Percentiles rank a stretch among this genome's conserved stretches.
Conservation (phyloP, 1,139 yeast species). For the Scheffersomyces titani region DNA sequence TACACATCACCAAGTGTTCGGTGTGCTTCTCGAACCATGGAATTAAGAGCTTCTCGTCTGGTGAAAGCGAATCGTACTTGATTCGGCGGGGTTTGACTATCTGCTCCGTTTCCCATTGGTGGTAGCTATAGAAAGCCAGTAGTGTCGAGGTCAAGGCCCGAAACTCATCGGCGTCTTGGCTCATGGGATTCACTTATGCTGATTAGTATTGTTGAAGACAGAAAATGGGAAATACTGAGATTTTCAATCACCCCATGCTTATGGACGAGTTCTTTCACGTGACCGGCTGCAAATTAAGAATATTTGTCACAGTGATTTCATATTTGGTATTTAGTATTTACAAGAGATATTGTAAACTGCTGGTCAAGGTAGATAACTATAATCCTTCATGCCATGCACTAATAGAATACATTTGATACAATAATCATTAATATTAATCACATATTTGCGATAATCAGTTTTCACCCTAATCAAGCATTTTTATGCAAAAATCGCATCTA, state of each 20-base stretch:
- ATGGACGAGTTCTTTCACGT: neutral
- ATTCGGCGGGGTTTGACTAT: constrained; percentile 36
- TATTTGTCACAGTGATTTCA: no score
- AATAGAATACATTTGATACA: neutral
- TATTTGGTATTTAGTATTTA: no score
- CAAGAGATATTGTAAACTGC: no score
- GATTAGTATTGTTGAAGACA: neutral
- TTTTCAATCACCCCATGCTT: constrained; percentile 9
- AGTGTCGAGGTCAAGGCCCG: constrained; percentile 40
- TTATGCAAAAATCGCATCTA: no score
- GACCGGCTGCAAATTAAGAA: neutral
- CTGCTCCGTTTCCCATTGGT: constrained; percentile 36
- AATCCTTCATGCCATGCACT: neutral
- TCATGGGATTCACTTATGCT: constrained; percentile 10
- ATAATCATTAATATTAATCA: no score
- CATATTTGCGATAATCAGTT: no score
- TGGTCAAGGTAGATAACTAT: no score
- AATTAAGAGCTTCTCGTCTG: constrained; percentile 42
- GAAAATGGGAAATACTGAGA: neutral
- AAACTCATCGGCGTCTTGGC: constrained; percentile 34
- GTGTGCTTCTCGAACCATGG: constrained; percentile 57
- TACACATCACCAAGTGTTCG: constrained; percentile 43
- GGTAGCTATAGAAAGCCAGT: constrained; percentile 37
- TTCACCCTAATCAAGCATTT: no score
- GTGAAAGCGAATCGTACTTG: constrained; percentile 31